Base-by-base conservation (phyloP, 73 alveolate species). In the Paramecium biaurelia region DNA sequence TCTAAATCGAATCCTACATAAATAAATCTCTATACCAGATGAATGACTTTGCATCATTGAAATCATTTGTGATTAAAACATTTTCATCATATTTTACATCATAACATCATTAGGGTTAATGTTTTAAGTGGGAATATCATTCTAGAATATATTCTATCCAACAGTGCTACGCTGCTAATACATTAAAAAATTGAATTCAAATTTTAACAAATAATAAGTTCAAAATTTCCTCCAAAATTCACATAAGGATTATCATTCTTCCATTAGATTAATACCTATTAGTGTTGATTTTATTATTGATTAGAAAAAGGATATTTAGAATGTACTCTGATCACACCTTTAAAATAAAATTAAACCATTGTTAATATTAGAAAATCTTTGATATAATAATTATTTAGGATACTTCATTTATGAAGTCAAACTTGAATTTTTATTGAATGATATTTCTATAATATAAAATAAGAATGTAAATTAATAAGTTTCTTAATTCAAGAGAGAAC, bases 1-100 rank as follows among this genome's bases (percentile, higher is more conserved):
- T 74, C 87, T 18, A 74, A 74, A 35, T 74, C 87, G 34, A 74
- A 74, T 12, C 87, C 87, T 74, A 11, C 18, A 23, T 37, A 74
- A n/a, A 37, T n/a, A 37, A 9, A 42, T 43, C 15, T 23, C 30
- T 23, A 2, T 43, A 79, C 74, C 74, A 42, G 45, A 41, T 79
- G 47, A 45, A 30, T 79, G 74, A 10, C 72, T 34, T 30, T 45
- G 45, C 90, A 79, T 79, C 90, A 79, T 79, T 79, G 45, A 24
- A n/a, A 79, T 79, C 90, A 79, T 79, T 45, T 79, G 28, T 15
- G 34, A n/a, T 37, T 74, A 74, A 42, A 79, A 79, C 76, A 79
- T 43, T 23, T 79, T 79, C 90, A 79, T 79, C 90, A 79, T 79
- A 42, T 79, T 41, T 45, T 74, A 30, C 87, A 74, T 74, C 87